Evolutionary conservation across 2,329 filamentous ascomycete species (phyloP), one percentile per base, ranked within the genome.

Genomic region (Aspergillus amoenus): DNA sequence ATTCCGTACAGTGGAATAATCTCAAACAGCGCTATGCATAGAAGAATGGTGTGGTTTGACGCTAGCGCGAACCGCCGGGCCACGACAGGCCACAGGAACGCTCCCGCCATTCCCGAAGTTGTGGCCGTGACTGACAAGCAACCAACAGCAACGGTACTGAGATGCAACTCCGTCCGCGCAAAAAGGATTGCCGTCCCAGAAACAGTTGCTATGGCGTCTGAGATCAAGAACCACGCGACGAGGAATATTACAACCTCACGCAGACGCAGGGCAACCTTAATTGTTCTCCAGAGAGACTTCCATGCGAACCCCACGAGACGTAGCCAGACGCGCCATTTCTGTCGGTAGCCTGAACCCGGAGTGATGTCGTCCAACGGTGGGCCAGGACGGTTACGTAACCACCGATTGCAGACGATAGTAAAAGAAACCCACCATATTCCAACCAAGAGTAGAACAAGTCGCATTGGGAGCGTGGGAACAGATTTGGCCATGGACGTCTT

Each of bases 121-220:
- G 91, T 96, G 11, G 88, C 90, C 56, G 95, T 93, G 57, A 97
- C 90, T 64, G 91, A 94, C 70, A 97, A 93, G 66, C 96, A 81
- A 5, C 90, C 93, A 18, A 97, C 76, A 1, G 88, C 87, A 72
- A 89, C 90, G 0, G 91, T 88, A 56, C 86, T 84, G 90, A 97
- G 93, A 61, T 88, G 84, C 6, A 97, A 80, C 61, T 91, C 86
- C 0, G 92, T 96, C 72, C 96, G 96, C 40, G 92, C 93, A 70
- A 96, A 97, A 2, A 97, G 81, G 40, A 97, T 91, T 1, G 93
- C 93, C 0, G 93, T 96, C 3, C 90, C 92, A 3, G 89, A 93
- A 0, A 94, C 93, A 0, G 93, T 97, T 4, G 93, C 93, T 60
- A 96, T 89, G 32, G 90, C 91, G 68, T 97, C 93, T 0, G 90